Percentiles rank a stretch among this genome's conserved stretches.
phyloP scores from a whole-genome alignment of 23 red algal genomes.

The Gracilariopsis chorda region DNA sequence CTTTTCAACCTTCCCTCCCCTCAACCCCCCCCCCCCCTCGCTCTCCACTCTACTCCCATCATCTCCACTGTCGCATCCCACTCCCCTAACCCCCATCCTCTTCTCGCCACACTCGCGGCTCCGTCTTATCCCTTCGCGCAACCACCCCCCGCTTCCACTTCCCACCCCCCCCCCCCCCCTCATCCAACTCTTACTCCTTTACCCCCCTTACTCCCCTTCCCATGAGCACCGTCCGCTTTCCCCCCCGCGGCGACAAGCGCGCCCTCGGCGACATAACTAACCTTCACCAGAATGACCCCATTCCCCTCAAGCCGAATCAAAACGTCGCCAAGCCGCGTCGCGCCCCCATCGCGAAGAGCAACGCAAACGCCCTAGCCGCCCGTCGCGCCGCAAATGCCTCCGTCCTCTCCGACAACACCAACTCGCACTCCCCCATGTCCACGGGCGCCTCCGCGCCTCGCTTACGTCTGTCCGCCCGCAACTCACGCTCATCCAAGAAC shows the following conservation, averaged over 20 bases:
- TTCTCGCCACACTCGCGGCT: neutral
- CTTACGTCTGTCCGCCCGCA: neutral
- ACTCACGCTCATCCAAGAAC: neutral
- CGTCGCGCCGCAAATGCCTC: slow-evolving; percentile 49
- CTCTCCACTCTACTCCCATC: neutral
- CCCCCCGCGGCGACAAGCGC: slow-evolving; percentile 63
- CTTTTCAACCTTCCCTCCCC: neutral
- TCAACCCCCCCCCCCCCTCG: neutral
- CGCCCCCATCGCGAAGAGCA: neutral
- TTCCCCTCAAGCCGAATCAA: neutral
- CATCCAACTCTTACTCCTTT: too few species aligned
- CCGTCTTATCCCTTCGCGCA: neutral
- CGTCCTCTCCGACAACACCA: neutral
- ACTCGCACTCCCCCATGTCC: slow-evolving; percentile 25
- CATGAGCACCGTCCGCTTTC: slow-evolving; percentile 24
- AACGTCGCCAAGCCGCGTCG: slow-evolving; percentile 31
- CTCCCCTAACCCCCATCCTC: neutral
- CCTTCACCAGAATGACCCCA: slow-evolving; percentile 29
- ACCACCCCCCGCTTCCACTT: neutral
- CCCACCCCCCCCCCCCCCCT: neutral
- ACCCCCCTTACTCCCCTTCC: neutral
- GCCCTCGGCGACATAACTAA: slow-evolving; percentile 92
- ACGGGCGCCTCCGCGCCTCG: slow-evolving; percentile 6
- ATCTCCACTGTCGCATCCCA: neutral
- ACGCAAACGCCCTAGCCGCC: slow-evolving; percentile 15